Conservation (phyloP, 225 moss, liverwort and hornwort species). For the Polytrichum formosum region DNA sequence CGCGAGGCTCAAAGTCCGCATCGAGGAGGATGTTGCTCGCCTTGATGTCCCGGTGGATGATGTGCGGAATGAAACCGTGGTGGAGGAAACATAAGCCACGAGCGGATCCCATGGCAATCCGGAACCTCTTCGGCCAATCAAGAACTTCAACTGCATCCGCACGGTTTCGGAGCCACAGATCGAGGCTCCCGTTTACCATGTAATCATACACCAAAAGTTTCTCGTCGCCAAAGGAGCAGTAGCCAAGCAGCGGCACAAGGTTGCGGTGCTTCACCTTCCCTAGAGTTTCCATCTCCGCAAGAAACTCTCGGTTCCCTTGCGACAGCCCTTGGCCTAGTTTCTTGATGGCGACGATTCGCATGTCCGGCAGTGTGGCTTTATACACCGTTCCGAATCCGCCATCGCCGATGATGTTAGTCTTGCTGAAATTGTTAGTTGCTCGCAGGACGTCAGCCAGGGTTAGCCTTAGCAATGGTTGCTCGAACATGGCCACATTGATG, state of each 20-base stretch:
- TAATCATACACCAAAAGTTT: slow-evolving; percentile 32
- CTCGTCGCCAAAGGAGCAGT: slow-evolving; percentile 33
- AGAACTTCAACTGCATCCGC: slow-evolving; percentile 27
- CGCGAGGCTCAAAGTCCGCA: slow-evolving; percentile 23
- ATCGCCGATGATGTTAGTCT: slow-evolving; percentile 27
- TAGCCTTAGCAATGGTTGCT: slow-evolving; percentile 23
- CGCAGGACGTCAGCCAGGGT: slow-evolving; percentile 26
- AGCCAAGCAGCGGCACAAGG: slow-evolving; percentile 26
- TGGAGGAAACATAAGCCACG: slow-evolving; percentile 25
- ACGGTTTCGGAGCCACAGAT: slow-evolving; percentile 29
- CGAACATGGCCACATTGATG: slow-evolving; percentile 31
- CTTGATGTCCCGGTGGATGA: slow-evolving; percentile 35
- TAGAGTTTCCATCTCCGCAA: slow-evolving; percentile 34
- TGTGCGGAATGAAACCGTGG: slow-evolving; percentile 33
- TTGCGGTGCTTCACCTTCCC: slow-evolving; percentile 33
- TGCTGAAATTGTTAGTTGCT: slow-evolving; percentile 24
- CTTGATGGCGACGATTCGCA: slow-evolving; percentile 26
- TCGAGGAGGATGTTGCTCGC: slow-evolving; percentile 33
- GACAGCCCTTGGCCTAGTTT: slow-evolving; percentile 26
- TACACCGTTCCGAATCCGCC: slow-evolving; percentile 35
- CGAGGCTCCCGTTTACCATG: slow-evolving; percentile 32
- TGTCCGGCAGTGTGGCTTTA: slow-evolving; percentile 23
- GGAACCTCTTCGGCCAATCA: slow-evolving; percentile 29
- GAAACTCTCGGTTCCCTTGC: slow-evolving; percentile 32
- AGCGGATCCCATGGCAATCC: slow-evolving; percentile 28